These are phyloP conservation scores for Colletotrichum viniferum DNA, from an alignment of 2,329 filamentous ascomycete genomes.

Conservation along the genomic window DNA sequence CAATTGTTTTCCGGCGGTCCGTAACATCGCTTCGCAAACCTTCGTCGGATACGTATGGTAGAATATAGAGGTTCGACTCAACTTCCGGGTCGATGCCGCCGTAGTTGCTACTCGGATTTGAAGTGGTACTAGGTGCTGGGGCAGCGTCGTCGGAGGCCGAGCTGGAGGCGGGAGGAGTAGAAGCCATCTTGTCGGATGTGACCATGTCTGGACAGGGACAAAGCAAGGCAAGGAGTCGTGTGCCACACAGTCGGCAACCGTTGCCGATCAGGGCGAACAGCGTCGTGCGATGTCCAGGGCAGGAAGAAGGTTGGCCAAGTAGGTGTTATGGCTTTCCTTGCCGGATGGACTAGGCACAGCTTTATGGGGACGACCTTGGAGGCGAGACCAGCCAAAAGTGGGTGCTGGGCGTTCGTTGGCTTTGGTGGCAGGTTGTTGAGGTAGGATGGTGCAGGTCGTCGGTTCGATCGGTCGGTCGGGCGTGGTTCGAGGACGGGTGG, in stretches of 20 bases:
- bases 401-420: background rate
- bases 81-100: constrained; percentile 40
- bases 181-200: background rate
- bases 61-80: constrained; percentile 34
- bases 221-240: background rate
- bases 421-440: background rate
- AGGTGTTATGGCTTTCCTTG: background rate
- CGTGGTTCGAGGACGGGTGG: background rate
- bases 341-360: background rate
- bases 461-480: background rate
- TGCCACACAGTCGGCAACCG: background rate
- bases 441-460: background rate
- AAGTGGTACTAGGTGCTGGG: background rate
- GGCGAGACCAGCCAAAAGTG: background rate
- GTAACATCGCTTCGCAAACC: constrained; percentile 22
- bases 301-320: background rate
- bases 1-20: constrained; percentile 19
- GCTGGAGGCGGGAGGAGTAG: background rate
- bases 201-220: background rate
- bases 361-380: background rate
- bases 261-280: background rate
- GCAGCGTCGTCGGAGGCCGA: background rate
- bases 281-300: background rate
- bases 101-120: constrained; percentile 26
- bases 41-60: constrained; percentile 31